These are phyloP conservation scores for Rickenella mellea DNA, from an alignment of 768 basidiomycete species.

Conservation along the genomic window DNA sequence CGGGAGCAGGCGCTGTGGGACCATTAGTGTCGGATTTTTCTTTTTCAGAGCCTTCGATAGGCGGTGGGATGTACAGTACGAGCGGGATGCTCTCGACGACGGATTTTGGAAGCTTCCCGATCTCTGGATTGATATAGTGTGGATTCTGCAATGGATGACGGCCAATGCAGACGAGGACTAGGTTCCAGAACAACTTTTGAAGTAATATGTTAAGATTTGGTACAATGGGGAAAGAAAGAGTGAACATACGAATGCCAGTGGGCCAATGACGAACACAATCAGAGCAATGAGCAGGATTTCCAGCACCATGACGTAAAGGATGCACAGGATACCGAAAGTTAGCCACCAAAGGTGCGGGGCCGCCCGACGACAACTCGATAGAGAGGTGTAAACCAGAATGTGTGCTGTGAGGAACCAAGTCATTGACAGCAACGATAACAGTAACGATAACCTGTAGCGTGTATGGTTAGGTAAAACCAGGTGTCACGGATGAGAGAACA, in stretches of 20 bases:
- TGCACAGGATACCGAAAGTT: constrained; percentile 68
- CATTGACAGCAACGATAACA: constrained; percentile 62
- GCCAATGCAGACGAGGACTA: constrained; percentile 69
- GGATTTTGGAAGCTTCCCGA: constrained; percentile 62
- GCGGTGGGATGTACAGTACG: constrained; percentile 80
- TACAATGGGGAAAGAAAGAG: not conserved
- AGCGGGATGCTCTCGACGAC: constrained; percentile 74
- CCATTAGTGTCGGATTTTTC: constrained; percentile 15
- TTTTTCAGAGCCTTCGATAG: constrained; percentile 26
- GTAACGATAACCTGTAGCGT: constrained; percentile 41
- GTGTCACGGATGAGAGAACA: not conserved
- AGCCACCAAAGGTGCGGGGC: constrained; percentile 87
- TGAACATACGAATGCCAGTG: constrained; percentile 62
- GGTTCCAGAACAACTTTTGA: constrained; percentile 62
- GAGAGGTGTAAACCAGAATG: constrained; percentile 68
- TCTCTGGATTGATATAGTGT: constrained; percentile 64
- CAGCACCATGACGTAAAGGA: constrained; percentile 65
- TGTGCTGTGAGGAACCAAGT: constrained; percentile 80
- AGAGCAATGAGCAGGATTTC: constrained; percentile 70
- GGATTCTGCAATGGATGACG: constrained; percentile 73
- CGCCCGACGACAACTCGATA: constrained; percentile 59
- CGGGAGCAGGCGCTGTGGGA: constrained; percentile 35
- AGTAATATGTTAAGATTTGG: constrained; percentile 4
- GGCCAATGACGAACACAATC: constrained; percentile 69
- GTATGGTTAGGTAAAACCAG: not conserved